phyloP scores from a whole-genome alignment of 2,329 filamentous ascomycete species.

The Exophiala calicioides region DNA sequence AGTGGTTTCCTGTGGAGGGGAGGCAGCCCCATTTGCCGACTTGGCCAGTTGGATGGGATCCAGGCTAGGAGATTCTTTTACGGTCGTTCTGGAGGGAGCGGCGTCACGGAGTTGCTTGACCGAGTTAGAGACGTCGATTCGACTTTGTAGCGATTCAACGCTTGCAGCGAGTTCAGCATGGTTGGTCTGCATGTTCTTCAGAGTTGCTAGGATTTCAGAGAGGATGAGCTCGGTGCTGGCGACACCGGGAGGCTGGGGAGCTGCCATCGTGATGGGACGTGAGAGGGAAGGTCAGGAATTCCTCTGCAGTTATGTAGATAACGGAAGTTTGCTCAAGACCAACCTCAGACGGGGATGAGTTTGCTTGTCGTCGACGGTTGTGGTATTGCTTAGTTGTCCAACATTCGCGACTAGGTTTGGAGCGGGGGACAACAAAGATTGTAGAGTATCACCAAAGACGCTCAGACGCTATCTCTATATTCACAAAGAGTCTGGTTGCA shows the following conservation, averaged over 20 bases:
- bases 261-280: conserved; percentile 13
- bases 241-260: conserved; percentile 13
- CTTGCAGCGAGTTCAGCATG: conserved; percentile 57
- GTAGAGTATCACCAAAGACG: too few relatives aligned
- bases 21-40: conserved; percentile 19
- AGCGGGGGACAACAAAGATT: too few relatives aligned
- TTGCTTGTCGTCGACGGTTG: too few relatives aligned
- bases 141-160: conserved; percentile 62
- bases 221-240: conserved; percentile 23
- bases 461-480: too few relatives aligned
- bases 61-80: conserved; percentile 27
- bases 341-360: too few relatives aligned
- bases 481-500: too few relatives aligned
- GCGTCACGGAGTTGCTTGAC: conserved; percentile 50
- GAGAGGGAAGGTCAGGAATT: neutral
- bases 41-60: conserved; percentile 27
- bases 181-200: conserved; percentile 59
- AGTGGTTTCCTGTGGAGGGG: conserved; percentile 18
- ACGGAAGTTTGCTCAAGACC: neutral
- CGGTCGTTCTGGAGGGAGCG: conserved; percentile 4
- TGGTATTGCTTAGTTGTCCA: too few relatives aligned
- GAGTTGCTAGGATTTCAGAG: conserved; percentile 54
- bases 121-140: conserved; percentile 61
- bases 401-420: too few relatives aligned
- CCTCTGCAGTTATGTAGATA: too few relatives aligned